Evolutionary conservation across 2,329 filamentous ascomycete genomes (phyloP), one percentile per base, ranked within the genome.

Genomic region (Neobulgaria alba): DNA sequence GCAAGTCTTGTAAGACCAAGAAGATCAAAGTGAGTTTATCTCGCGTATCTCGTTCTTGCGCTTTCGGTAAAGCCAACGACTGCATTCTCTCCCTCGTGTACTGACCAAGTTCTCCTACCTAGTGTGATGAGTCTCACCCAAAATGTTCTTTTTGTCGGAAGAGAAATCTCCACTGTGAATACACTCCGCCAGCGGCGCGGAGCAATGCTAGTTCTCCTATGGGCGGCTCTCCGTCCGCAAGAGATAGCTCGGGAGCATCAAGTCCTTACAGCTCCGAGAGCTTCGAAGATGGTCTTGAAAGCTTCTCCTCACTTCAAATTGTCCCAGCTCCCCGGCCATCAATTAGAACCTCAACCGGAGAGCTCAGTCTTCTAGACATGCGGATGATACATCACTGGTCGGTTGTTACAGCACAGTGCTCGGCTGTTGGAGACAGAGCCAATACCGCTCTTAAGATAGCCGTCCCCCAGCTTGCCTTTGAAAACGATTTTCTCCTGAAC

Each of bases 1-100:
- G 56, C 38, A 41, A 42, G 19, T 54, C 52, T 4, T 57, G 55
- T 33, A 59, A 59, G 39, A 33, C 48, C 10, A 54, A 49, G 39
- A 56, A 55, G 46, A 51, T 59, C 38, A 59, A 59, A 47, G 56
- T 56, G 49, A 14, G 21, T 35, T n/a, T n/a, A n/a, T n/a, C n/a
- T n/a, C n/a, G n/a, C n/a, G n/a, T n/a, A n/a, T n/a, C n/a, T n/a
- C n/a, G n/a, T n/a, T n/a, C n/a, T n/a, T n/a, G n/a, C n/a, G n/a
- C n/a, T n/a, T n/a, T n/a, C n/a, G n/a, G n/a, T n/a, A n/a, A n/a
- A n/a, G n/a, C n/a, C n/a, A n/a, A n/a, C n/a, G n/a, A n/a, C n/a
- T n/a, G n/a, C n/a, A n/a, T n/a, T n/a, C n/a, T n/a, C n/a, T n/a
- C n/a, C n/a, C n/a, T n/a, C n/a, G n/a, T n/a, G n/a, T n/a, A n/a